A percentile compares a stretch with the other conserved stretches of the same genome.
Conservation (phyloP, 257 asterid species). For the Solanum sejunctum region DNA sequence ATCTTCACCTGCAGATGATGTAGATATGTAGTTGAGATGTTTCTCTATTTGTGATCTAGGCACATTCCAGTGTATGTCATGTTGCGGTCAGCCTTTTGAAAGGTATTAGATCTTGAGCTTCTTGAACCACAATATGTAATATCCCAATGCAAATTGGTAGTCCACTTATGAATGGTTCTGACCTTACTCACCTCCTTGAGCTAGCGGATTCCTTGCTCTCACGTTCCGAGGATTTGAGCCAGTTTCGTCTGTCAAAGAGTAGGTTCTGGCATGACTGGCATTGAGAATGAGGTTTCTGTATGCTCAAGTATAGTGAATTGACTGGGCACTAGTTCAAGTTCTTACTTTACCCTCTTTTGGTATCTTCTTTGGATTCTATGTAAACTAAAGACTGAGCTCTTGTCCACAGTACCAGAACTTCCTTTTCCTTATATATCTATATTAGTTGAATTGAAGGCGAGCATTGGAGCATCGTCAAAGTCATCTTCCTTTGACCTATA, state of each 20-base stretch:
- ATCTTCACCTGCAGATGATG: conserved; percentile 73
- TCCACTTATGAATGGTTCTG: not conserved
- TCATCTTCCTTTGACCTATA: not conserved
- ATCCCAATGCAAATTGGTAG: not conserved
- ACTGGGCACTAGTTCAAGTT: not conserved
- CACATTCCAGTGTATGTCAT: not conserved
- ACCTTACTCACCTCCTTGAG: not conserved
- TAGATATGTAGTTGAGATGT: not conserved
- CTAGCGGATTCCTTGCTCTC: not conserved
- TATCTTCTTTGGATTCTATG: not conserved
- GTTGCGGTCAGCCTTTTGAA: not conserved
- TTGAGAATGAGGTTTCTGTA: not conserved
- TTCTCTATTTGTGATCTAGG: not conserved
- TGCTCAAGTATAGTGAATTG: not conserved
- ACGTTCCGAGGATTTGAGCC: not conserved
- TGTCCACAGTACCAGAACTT: not conserved
- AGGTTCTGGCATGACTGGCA: not conserved
- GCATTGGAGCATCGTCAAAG: not conserved
- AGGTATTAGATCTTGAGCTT: not conserved
- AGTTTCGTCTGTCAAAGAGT: not conserved
- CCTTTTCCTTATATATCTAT: not conserved
- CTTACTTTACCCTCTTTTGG: not conserved
- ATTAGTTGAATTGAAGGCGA: not conserved
- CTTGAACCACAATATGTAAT: not conserved
- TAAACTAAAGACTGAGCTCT: not conserved